Evolutionary conservation across 305 asterid species (phyloP), one percentile per base, ranked within the genome.

Genomic region (Fraxinus ornus): DNA sequence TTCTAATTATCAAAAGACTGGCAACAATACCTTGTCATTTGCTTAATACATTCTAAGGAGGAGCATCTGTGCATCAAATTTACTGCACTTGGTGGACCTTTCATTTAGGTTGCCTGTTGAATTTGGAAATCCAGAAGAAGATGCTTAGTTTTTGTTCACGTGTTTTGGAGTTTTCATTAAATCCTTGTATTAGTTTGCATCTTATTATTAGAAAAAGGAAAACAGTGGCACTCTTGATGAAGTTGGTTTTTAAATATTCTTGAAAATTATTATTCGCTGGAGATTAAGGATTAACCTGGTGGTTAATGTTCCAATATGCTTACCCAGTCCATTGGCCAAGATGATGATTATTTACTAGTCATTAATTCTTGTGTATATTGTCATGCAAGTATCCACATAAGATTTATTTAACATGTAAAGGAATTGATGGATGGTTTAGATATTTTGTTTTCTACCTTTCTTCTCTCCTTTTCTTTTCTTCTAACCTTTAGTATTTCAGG

Each of bases 401-500:
- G 64, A 22, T 75, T 35, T 79, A 55, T 17, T 70, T 15, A 10
- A 28, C 33, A 47, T 81, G 26, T 52, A 62, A 19, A 57, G 70
- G 47, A 81, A 15, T 15, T 2, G 78, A 24, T 30, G 19, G 15
- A 79, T 15, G 8, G 77, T 41, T 33, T 47, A 68, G 70, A 68
- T 83, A 41, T 26, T 60, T 60, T 4, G 21, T 35, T 75, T 55
- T 71, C 35, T 8, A 30, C 17, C 72, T 44, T 73, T 68, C 68
- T 77, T 82, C 70, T 26, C 75, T 70, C 64, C 77, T 78, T 85
- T 80, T 82, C 37, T 15, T 21, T 73, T 80, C 72, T 79, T 8
- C 75, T 85, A 41, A 66, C 70, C 44, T 85, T 88, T 86, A 76
- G 73, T 80, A 75, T 85, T 86, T 83, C 92, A 92, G 98, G 98